Base-by-base conservation (phyloP, 2,329 filamentous ascomycete species). In the Colletotrichum agaves region DNA sequence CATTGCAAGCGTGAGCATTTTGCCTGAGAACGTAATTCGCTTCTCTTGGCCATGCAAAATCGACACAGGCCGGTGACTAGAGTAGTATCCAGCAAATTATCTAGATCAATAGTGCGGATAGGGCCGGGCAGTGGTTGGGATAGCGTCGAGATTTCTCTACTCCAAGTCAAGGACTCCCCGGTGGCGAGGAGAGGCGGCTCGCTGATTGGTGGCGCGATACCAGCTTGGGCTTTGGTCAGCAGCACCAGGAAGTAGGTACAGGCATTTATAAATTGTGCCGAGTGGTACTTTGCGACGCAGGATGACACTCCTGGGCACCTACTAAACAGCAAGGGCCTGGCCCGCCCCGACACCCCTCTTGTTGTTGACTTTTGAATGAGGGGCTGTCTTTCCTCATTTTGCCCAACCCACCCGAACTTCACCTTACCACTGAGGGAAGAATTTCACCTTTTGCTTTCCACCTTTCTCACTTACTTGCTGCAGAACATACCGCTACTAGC, bases 341-440 rank as follows among this genome's bases (percentile, higher is more conserved):
- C 65, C 65, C 65, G 65, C 65, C 65, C 65, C 61, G 53, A 64
- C 65, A 64, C 65, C 65, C 65, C 65, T 64, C 65, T 60, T 68
- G 65, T 67, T 67, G 64, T 68, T 68, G 65, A 68, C 65, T 69
- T 69, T 59, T 69, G 67, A 68, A 67, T 69, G 68, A 70, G 68
- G 68, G 68, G 68, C 68, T 69, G 49, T 56, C 57, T 67, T 70
- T 61, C 60, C 60, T 70, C 65, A 68, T 70, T 70, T 70, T 70
- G 64, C 61, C 60, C 55, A 67, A 57, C 65, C 68, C 65, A 70
- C 68, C 52, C 61, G 50, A 70, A 67, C 65, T 70, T 67, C 67
- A 63, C 59, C 41, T 55, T 59, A 59, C 63, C 37, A 61, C 56
- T 43, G 53, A 63, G 55, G 67, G 67, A 61, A 67, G 57, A 66